A percentile compares a stretch with the other conserved stretches of the same genome.
Evolutionary conservation across 371 early-diverging fungal species (phyloP).

Genomic region (Mortierella sp.): DNA sequence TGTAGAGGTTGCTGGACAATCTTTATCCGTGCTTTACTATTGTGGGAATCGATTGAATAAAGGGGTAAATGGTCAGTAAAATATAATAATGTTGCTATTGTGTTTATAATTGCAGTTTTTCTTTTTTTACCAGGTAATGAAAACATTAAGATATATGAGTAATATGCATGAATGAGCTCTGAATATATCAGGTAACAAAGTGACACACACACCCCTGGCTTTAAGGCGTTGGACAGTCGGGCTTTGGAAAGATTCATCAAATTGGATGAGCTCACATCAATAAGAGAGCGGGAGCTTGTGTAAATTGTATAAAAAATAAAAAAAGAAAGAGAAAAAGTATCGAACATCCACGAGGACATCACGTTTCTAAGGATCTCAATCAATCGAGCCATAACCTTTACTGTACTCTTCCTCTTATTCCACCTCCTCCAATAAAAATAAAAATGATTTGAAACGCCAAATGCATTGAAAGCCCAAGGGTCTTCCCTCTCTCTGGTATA

Average conservation of each 20-base stretch:
- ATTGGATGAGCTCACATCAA: not conserved
- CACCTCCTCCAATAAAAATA: not conserved
- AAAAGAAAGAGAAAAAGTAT: too few relatives aligned
- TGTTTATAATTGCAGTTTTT: not conserved
- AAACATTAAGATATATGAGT: not conserved
- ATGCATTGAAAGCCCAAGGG: not conserved
- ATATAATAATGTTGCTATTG: not conserved
- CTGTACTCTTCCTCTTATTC: too few relatives aligned
- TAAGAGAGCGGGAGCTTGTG: too few relatives aligned
- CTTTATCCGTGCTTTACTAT: conserved; percentile 38
- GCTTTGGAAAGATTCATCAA: not conserved
- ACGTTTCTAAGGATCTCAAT: not conserved
- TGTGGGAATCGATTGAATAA: conserved; percentile 3
- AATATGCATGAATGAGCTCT: too few relatives aligned
- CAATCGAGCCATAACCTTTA: not conserved
- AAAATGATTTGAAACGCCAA: not conserved
- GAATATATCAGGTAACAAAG: conserved; percentile 2
- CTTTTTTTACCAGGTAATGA: conserved; percentile 1
- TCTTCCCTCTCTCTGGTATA: too few relatives aligned
- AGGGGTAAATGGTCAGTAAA: not conserved
- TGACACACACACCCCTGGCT: not conserved
- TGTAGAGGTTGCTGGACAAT: conserved; percentile 82
- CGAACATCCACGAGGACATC: too few relatives aligned
- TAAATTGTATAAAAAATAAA: not conserved
- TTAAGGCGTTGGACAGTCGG: not conserved